Evolutionary conservation across 305 asterid species (phyloP), one percentile per base, ranked within the genome.

Genomic region (Fraxinus nigra): DNA sequence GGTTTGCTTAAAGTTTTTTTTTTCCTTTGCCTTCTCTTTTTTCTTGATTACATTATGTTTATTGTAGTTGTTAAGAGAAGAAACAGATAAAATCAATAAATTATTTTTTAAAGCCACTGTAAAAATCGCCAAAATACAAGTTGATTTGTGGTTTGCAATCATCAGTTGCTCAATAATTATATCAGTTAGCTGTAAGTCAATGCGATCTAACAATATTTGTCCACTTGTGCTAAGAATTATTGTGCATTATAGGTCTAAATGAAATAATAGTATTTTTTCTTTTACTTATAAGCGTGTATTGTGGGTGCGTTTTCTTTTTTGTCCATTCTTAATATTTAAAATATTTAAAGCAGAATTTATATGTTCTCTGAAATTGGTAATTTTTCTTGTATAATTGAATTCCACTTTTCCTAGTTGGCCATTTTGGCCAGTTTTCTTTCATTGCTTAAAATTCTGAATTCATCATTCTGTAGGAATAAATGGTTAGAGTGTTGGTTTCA

Each of bases 1-100:
- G 95, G 98, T 92, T 81, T 70, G 83, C 14, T 72, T 48, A 20
- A 16, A 81, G 76, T 16, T 84, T 59, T 72, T 76, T 81, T 59
- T 75, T 65, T 1, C 3, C 5, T 3, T 70, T 56, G 10, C 0
- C 3, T 28, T 30, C 43, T 5, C 7, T 33, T 8, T 22, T 43
- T 81, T 33, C 63, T 24, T 38, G 76, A 3, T 46, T 78, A 33
- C 72, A 14, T n/a, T 72, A 33, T 59, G 70, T 61, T 79, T 38
- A 3, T 46, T 78, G 77, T 72, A 54, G 38, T 59, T 75, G 34
- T 13, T 18, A 7, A 26, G 35, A 65, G 59, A 51, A 3, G 40
- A 34, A 34, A 16, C 34, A 26, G 59, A 56, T 38, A 43, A 43
- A 22, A 37, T 35, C 24, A 40, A 59, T 30, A 33, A 43, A 43